Percentiles rank a stretch among this genome's conserved stretches.
phyloP scores from a whole-genome alignment of 768 basidiomycete species.

The Austroboletus eburneus region DNA sequence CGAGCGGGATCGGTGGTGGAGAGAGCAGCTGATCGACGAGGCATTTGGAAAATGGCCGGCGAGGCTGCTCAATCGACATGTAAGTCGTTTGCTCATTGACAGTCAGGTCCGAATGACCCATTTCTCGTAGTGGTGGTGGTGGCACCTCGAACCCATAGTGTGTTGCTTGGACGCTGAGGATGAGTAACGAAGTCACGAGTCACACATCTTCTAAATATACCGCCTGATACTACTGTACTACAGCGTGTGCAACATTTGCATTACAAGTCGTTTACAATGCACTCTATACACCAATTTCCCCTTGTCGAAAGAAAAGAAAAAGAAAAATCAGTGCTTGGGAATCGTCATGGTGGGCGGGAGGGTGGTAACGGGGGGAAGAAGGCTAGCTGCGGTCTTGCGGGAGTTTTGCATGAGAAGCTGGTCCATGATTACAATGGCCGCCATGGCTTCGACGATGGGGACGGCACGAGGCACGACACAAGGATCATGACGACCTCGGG shows the following conservation, averaged over 20 bases:
- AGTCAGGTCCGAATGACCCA: background rate
- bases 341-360: constrained; percentile 91
- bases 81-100: constrained; percentile 31
- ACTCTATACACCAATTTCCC: background rate
- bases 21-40: constrained; percentile 44
- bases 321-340: constrained; percentile 33
- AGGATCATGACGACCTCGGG: constrained; percentile 93
- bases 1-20: constrained; percentile 36
- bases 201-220: too few species aligned
- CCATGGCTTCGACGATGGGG: constrained; percentile 98
- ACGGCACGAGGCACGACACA: constrained; percentile 97
- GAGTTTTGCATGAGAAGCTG: constrained; percentile 86
- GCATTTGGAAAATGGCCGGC: constrained; percentile 66
- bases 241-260: constrained; percentile 8
- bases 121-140: constrained; percentile 75
- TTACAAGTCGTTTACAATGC: constrained; percentile 10
- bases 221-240: too few species aligned
- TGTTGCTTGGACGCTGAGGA: constrained; percentile 68
- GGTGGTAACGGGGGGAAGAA: constrained; percentile 84
- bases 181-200: too few species aligned
- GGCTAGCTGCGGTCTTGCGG: constrained; percentile 63
- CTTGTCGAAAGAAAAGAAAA: constrained; percentile 2
- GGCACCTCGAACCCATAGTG: constrained; percentile 60
- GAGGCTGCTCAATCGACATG: constrained; percentile 65
- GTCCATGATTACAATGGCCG: constrained; percentile 93